Conservation (phyloP, 805 yeast species). For the Pichia cephalocereana region DNA sequence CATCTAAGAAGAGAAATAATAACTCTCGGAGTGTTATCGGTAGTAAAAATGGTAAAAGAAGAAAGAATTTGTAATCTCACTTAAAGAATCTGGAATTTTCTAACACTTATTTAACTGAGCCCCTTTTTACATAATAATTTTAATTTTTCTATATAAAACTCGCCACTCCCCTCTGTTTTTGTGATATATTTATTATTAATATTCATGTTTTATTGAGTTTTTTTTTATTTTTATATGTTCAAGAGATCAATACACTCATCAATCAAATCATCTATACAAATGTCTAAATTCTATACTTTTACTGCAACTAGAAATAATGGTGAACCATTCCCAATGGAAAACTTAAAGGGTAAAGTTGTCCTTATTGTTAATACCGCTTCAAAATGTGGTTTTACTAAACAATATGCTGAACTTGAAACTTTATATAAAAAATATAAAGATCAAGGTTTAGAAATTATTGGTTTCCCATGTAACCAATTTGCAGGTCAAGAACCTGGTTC, state of each 20-base stretch:
- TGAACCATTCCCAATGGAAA: constrained; percentile 46
- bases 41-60: too few relatives aligned
- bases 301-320: constrained; percentile 55
- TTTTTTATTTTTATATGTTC: background rate
- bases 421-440: constrained; percentile 57
- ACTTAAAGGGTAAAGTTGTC: constrained; percentile 72
- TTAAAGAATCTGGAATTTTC: too few relatives aligned
- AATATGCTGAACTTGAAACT: constrained; percentile 61
- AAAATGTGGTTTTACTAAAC: constrained; percentile 73
- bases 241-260: background rate
- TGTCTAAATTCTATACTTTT: constrained; percentile 60
- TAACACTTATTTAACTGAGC: too few relatives aligned
- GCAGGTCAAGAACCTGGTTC: constrained; percentile 70
- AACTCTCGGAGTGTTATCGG: too few relatives aligned
- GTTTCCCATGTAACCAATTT: constrained; percentile 90
- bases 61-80: too few relatives aligned
- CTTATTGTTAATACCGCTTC: constrained; percentile 83
- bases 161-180: too few relatives aligned
- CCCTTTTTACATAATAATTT: too few relatives aligned
- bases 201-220: too few relatives aligned
- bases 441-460: constrained; percentile 58
- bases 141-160: too few relatives aligned
- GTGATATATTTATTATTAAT: too few relatives aligned
- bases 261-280: background rate
- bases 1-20: too few relatives aligned